phyloP scores from a whole-genome alignment of 306 rosid species.

The Trichosanthes cucumerina region DNA sequence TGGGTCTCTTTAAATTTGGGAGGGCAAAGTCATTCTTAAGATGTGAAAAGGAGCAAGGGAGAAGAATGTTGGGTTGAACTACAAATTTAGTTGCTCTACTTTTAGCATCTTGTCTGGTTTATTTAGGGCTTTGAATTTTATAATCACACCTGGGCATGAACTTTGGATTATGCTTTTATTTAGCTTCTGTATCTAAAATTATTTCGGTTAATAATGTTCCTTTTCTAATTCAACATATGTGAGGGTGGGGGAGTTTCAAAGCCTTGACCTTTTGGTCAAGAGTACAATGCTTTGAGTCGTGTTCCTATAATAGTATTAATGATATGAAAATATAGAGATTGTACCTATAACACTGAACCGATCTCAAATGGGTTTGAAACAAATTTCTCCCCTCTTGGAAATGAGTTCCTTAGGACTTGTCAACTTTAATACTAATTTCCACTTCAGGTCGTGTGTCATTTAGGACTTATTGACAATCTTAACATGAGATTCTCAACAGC shows the following conservation, averaged over 20 bases:
- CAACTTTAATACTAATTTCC: background rate
- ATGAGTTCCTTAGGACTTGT: background rate
- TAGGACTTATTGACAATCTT: too few species aligned
- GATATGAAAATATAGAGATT: too few species aligned
- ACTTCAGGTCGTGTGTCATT: background rate
- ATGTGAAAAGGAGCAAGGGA: background rate
- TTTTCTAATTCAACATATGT: too few species aligned
- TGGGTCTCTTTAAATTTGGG: background rate
- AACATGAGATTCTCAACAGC: too few species aligned
- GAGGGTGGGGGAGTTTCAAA: too few species aligned
- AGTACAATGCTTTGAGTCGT: too few species aligned
- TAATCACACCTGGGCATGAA: background rate
- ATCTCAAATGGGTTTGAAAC: background rate
- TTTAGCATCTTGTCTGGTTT: background rate
- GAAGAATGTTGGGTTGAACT: background rate
- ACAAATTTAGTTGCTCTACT: background rate
- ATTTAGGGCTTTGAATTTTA: background rate
- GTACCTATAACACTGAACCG: too few species aligned
- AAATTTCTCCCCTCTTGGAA: background rate
- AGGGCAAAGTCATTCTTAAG: background rate
- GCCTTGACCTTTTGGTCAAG: too few species aligned
- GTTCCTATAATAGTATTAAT: too few species aligned
- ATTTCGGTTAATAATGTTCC: background rate
- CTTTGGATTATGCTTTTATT: background rate
- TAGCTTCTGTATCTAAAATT: background rate